Evolutionary conservation across 306 rosid genomes (phyloP).

Genomic region (Cicer bijugum): DNA sequence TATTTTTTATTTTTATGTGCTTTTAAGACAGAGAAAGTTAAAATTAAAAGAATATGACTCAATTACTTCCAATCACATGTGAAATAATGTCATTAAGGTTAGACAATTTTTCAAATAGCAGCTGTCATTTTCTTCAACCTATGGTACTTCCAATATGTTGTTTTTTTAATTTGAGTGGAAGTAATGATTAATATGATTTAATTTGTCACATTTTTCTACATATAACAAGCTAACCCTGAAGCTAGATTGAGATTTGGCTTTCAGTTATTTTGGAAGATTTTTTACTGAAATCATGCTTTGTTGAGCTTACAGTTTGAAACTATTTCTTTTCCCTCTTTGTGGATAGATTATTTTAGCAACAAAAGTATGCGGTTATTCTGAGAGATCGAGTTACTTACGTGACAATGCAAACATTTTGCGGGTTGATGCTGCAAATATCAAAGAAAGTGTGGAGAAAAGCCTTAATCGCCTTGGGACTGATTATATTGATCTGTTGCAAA

Average conservation of each 20-base stretch:
- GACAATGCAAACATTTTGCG: conserved; percentile 69
- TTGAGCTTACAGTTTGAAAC: conserved; percentile 34
- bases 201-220: conserved; percentile 22
- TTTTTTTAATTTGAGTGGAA: conserved; percentile 29
- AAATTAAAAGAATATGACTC: background rate
- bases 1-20: background rate
- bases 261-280: conserved; percentile 7
- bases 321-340: conserved; percentile 32
- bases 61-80: background rate
- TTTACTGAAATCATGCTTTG: conserved; percentile 15
- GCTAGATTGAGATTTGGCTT: conserved; percentile 32
- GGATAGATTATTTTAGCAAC: conserved; percentile 78
- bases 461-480: conserved; percentile 89
- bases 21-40: conserved; percentile 3
- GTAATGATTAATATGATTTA: background rate
- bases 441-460: conserved; percentile 94
- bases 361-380: conserved; percentile 84
- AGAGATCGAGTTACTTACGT: conserved; percentile 63
- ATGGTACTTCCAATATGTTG: conserved; percentile 19
- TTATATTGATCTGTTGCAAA: conserved; percentile 89
- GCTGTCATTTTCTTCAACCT: conserved; percentile 3
- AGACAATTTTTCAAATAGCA: background rate
- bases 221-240: conserved; percentile 2
- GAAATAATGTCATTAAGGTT: conserved; percentile 8
- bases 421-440: conserved; percentile 84